Base-by-base conservation (phyloP, 305 asterid genomes). In the Coffea humblotiana region DNA sequence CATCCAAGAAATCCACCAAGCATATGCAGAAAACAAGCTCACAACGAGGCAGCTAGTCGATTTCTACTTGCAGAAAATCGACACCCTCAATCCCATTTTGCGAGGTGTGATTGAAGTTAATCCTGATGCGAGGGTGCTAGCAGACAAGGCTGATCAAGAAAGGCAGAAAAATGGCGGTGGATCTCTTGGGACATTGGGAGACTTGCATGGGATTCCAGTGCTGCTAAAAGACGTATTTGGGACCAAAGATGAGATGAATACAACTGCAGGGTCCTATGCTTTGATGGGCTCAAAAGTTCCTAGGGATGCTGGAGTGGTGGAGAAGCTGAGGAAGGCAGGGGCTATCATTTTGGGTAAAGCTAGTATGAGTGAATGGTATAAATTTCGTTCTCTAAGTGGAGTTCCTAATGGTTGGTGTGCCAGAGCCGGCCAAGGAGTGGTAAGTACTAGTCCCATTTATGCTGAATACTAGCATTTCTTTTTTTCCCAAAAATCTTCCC, bases 211-310 rank as follows among this genome's bases (percentile, higher is more conserved):
- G 21, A 76, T 88, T 7, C 85, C 89, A 0, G 69, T 79, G 71
- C 78, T 88, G 71, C 65, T 88, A 14, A 82, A 82, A 64, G 86
- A 87, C 81, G 81, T 81, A 27, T 81, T 85, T 79, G 84, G 86
- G 56, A 87, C 84, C 21, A 85, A 81, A 35, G 88, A 85, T 64
- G 81, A 83, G 86, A 76, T 87, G 67, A 85, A 81, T 60, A 87
- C 90, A 35, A 85, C 87, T 2, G 90, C 87, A 13, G 90, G 90
- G 65, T 87, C 87, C 2, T 83, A 68, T 43, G 86, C 90, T 2
- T 77, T 85, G 74, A 40, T 81, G 60, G 84, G 83, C 0, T 87
- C 90, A 10, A n/a, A 82, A 9, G 88, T 84, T 21, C 84, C 84
- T 15, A 66, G 81, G 52, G 90, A 87, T 83, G 88, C 90, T 3